A percentile compares a stretch with the other conserved stretches of the same genome.
phyloP scores from a whole-genome alignment of 371 early-diverging fungal species.

The Circinella umbellata region DNA sequence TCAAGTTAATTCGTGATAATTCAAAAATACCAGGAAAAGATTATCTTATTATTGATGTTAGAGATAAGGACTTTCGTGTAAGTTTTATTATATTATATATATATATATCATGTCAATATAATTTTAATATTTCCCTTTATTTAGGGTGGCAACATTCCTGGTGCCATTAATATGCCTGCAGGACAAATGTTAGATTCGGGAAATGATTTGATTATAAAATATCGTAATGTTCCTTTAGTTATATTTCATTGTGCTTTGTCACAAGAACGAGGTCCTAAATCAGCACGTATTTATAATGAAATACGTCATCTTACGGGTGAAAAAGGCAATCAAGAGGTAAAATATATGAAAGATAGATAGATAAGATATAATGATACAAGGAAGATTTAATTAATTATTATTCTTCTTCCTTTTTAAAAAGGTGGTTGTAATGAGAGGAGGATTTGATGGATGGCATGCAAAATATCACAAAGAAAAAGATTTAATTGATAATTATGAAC shows the following conservation, averaged over 20 bases:
- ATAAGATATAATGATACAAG: too few species aligned
- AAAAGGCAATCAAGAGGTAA: slow-evolving; percentile 33
- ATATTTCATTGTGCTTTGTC: slow-evolving; percentile 89
- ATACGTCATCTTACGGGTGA: slow-evolving; percentile 45
- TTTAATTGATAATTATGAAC: slow-evolving; percentile 69
- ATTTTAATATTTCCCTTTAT: too few species aligned
- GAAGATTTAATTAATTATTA: too few species aligned
- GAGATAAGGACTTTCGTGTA: slow-evolving; percentile 77
- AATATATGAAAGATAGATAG: too few species aligned
- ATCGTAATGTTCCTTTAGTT: slow-evolving; percentile 65
- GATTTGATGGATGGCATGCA: slow-evolving; percentile 75
- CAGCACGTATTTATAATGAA: slow-evolving; percentile 76
- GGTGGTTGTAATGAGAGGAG: slow-evolving; percentile 72
- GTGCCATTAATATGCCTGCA: slow-evolving; percentile 79
- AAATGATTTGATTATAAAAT: slow-evolving; percentile 50
- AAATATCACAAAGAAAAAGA: slow-evolving; percentile 55
- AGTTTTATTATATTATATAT: neutral
- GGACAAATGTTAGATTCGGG: slow-evolving; percentile 57
- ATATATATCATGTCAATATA: neutral
- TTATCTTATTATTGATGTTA: slow-evolving; percentile 83
- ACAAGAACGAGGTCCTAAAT: slow-evolving; percentile 77
- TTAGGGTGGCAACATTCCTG: slow-evolving; percentile 86
- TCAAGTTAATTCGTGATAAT: slow-evolving; percentile 58
- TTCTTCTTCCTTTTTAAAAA: too few species aligned
- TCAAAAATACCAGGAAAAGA: slow-evolving; percentile 62